Evolutionary conservation across 495 filamentous ascomycete genomes (phyloP), one percentile per base, ranked within the genome.

Genomic region (Aspergillus sclerotiicarbonarius): DNA sequence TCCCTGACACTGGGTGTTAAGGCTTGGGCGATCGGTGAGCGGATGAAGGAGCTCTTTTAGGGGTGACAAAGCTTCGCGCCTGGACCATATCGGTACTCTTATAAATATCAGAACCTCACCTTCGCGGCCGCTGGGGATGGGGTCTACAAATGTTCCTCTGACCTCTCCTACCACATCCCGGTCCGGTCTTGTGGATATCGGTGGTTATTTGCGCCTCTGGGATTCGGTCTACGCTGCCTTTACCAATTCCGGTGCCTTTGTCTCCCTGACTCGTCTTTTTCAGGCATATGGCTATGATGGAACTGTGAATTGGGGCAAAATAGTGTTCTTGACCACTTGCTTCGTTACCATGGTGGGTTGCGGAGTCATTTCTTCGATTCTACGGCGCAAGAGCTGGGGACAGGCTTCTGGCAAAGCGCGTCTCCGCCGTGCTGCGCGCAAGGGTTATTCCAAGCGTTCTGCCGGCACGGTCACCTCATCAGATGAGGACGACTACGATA

Each of bases 401-500:
- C 55, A 43, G 12, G 59, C 64, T 20, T 52, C 51, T 0, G 47
- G 49, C 8, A 68, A 54, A 19, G 62, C 59, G 33, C 66, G 62
- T n/a, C 63, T 60, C 55, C 67, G 68, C 31, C 60, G 65, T 20
- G 31, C 56, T 12, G 16, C 57, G 7, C 70, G 65, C 51, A 74
- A 71, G 29, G 54, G 62, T 39, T 62, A 54, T 33, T 62, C 59
- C 50, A 76, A 70, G 44, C 62, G 58, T 6, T 72, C 74, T 7
- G 59, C 64, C n/a, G 67, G 59, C 29, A 73, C 68, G 1, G 58
- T 76, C 37, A 75, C 72, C 37, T 76, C 74, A 9, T 79, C 76
- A 7, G 76, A 77, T 44, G 76, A 79, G 50, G 75, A 79, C 19
- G 73, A 71, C 13, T 74, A 73, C 32, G 74, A 74, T 50, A 77